Percentiles rank a stretch among this genome's conserved stretches.
These are phyloP conservation scores for Trichoderma cornu-damae DNA, from an alignment of 2,329 filamentous ascomycete genomes.

Conservation along the genomic window DNA sequence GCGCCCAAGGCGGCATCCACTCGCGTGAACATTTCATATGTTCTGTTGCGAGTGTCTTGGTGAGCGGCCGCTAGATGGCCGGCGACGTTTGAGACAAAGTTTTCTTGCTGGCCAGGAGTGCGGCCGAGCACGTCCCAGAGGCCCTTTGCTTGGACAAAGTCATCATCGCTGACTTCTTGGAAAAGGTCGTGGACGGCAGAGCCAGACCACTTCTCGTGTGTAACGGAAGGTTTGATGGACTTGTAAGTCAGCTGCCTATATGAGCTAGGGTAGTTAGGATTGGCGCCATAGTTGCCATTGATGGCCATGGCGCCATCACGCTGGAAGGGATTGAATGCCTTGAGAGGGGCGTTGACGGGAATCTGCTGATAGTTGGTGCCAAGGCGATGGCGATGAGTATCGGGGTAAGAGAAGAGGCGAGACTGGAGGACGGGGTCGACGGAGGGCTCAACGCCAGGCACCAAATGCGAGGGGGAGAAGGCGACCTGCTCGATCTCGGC, in stretches of 20 bases:
- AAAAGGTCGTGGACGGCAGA: slow-evolving; percentile 41
- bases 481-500: slow-evolving; percentile 63
- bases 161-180: slow-evolving; percentile 42
- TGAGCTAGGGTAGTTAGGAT: slow-evolving; percentile 54
- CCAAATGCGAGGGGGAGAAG: slow-evolving; percentile 60
- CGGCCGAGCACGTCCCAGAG: slow-evolving; percentile 47
- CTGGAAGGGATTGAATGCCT: slow-evolving; percentile 62
- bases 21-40: slow-evolving; percentile 56
- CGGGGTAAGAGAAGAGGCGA: slow-evolving; percentile 56
- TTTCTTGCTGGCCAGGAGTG: slow-evolving; percentile 53
- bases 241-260: slow-evolving; percentile 44
- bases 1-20: slow-evolving; percentile 51
- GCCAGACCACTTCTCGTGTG: slow-evolving; percentile 47
- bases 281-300: slow-evolving; percentile 58
- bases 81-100: slow-evolving; percentile 55
- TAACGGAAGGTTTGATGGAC: slow-evolving; percentile 36
- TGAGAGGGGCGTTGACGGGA: slow-evolving; percentile 54
- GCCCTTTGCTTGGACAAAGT: slow-evolving; percentile 46
- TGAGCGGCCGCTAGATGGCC: slow-evolving; percentile 51
- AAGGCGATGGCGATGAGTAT: slow-evolving; percentile 58
- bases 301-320: slow-evolving; percentile 67
- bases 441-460: slow-evolving; percentile 58
- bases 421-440: slow-evolving; percentile 59
- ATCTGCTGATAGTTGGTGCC: slow-evolving; percentile 62
- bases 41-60: slow-evolving; percentile 50